These are phyloP conservation scores for Fusarium sp. DNA, from an alignment of 2,329 filamentous ascomycete genomes.

Conservation along the genomic window DNA sequence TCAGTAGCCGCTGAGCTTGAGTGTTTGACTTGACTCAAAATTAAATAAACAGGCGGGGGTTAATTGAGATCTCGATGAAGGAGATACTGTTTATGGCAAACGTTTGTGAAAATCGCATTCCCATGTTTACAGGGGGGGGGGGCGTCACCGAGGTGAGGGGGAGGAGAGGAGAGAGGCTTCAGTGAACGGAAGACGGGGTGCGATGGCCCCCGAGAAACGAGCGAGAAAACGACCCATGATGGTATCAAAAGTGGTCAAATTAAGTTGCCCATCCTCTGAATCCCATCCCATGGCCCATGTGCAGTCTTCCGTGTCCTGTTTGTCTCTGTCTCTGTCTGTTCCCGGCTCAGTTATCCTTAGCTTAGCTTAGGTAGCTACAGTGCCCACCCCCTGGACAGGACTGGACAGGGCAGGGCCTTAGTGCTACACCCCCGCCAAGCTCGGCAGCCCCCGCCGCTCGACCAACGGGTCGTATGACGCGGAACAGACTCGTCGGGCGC, in stretches of 20 bases:
- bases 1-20: not conserved
- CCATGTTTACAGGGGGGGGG: not conserved
- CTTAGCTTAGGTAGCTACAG: not conserved
- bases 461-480: conserved; percentile 43
- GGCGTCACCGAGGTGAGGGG: not conserved
- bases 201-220: conserved; percentile 17
- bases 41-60: not conserved
- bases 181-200: not conserved
- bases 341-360: not conserved
- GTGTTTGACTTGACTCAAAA: not conserved
- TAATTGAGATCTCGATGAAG: not conserved
- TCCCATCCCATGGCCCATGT: conserved; percentile 29
- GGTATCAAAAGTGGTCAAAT: conserved; percentile 16
- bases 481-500: conserved; percentile 40
- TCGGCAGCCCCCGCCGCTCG: conserved; percentile 42
- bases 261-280: conserved; percentile 37
- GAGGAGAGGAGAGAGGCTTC: not conserved
- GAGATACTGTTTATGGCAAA: not conserved
- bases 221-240: conserved; percentile 31
- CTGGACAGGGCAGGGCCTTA: not conserved
- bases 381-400: not conserved
- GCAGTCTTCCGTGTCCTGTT: not conserved
- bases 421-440: conserved; percentile 24
- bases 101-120: conserved; percentile 6
- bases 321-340: not conserved